Evolutionary conservation across 2,329 filamentous ascomycete genomes (phyloP), one percentile per base, ranked within the genome.

Genomic region (Clonostachys solani): DNA sequence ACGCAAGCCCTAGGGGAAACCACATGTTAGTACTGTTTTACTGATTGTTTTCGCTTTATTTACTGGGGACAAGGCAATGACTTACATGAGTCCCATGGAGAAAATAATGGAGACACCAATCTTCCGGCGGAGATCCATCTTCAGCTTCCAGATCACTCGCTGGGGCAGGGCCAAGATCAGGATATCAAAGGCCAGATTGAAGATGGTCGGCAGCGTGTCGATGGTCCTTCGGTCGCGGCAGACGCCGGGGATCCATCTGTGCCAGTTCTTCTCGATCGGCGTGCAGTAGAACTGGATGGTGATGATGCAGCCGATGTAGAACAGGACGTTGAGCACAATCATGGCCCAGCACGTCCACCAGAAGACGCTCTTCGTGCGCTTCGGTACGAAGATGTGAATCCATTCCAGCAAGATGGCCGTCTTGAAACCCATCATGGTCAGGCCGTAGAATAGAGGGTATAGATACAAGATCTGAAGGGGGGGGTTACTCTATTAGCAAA

Each of bases 51-150:
- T 29, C 23, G 23, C 23, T 29, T 29, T 29, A 9, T 29, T 29
- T 29, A 10, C 23, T 29, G 23, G 23, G 23, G 23, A 29, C 23
- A 29, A 29, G 23, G 61, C 85, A 78, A 59, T 74, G 13, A 50
- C 53, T 51, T 44, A 64, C 61, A 62, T 43, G 4, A 63, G 42
- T 49, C 61, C 61, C 4, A 62, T 44, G 7, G 57, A 52, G 45
- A 64, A 64, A 37, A 64, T 54, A n/a, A 62, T 33, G 1, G 57
- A 60, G 12, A 63, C 52, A 29, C 57, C 58, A 4, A 64, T 17
- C 47, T 58, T 62, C 48, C 55, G 57, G 43, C 45, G 54, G 29
- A 50, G 44, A 10, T 52, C 51, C 55, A 63, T 60, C 5, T 63
- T 52, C 34, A 64, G 44, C 4, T 40, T 46, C 58, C 57, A 62